phyloP scores from a whole-genome alignment of 2,329 filamentous ascomycete genomes.

The Xylaria arbuscula region DNA sequence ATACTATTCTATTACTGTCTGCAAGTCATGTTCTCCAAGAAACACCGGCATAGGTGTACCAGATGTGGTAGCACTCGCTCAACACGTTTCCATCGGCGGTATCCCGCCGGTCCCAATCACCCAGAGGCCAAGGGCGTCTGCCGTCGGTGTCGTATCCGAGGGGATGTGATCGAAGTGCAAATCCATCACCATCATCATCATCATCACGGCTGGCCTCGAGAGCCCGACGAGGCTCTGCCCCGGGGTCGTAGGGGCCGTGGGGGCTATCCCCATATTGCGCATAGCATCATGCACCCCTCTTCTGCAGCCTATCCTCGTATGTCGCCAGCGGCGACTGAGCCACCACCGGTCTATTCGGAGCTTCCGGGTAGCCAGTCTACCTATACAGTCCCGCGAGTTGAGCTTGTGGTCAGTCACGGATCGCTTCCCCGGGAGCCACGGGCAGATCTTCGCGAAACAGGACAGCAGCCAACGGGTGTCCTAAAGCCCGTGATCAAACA shows the following conservation, averaged over 20 bases:
- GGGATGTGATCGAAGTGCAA: constrained; percentile 18
- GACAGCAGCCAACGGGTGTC: neutral
- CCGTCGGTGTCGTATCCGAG: neutral
- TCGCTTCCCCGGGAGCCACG: neutral
- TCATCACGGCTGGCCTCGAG: constrained; percentile 1
- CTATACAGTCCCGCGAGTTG: neutral
- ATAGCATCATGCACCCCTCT: constrained; percentile 11
- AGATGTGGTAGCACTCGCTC: constrained; percentile 10
- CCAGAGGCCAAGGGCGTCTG: constrained; percentile 13
- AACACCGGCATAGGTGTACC: neutral
- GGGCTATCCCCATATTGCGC: neutral
- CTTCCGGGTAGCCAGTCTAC: neutral
- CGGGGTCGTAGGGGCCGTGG: neutral
- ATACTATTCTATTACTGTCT: too few relatives aligned
- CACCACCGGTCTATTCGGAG: constrained; percentile 11
- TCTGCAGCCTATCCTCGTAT: constrained; percentile 15
- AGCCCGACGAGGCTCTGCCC: constrained; percentile 5
- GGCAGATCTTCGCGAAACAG: neutral
- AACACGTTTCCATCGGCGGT: constrained; percentile 11
- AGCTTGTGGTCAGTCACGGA: too few relatives aligned
- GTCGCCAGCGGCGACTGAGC: constrained; percentile 1
- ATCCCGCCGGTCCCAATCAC: constrained; percentile 16
- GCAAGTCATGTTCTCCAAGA: too few relatives aligned
- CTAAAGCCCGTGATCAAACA: constrained; percentile 3
- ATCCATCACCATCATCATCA: constrained; percentile 14